Evolutionary conservation across 192 early-diverging fungal species (phyloP), one percentile per base, ranked within the genome.

Genomic region (Neocallimastix lanati): DNA sequence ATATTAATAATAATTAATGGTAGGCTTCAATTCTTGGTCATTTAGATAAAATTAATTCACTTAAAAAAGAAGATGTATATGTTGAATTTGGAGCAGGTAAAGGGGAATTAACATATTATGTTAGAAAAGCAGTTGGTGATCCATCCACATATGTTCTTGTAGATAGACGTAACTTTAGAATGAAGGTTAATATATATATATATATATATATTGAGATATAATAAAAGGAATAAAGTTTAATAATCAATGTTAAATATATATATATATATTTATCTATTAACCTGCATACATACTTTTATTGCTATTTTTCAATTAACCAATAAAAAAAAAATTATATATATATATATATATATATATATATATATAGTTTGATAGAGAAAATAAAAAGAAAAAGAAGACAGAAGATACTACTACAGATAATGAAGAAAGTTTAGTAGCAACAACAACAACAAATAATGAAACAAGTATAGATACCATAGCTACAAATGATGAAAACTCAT

Each of bases 1-100:
- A 38, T 38, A 38, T 2, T 38, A 38, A 38, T 38, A 38, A 38
- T 38, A 38, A 38, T 13, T 14, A 12, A 38, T 14, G 4, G 21
- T 21, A 50, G 40, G 87, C 93, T n/a, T 97, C 95, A 16, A 83
- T 97, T 14, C 29, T 96, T 6, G 94, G 93, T 15, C 92, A 96
- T 78, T 86, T 97, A 85, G 85, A 89, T 27, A 80, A 84, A 28
- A 80, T 84, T 13, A 85, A 87, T 4, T 86, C 94, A 84, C 83
- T 95, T 79, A 78, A 83, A 11, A 83, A 88, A 37, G 81, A 83
- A 0, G 83, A 88, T 28, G 88, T 88, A 18, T 95, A 90, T 83
- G 82, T 93, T 28, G 95, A 97, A 84, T 95, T 94, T 86, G 94
- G 94, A 33, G 88, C 92, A 35, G 92, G 92, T 14, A 90, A 89